Percentiles rank a stretch among this genome's conserved stretches.
These are phyloP conservation scores for Lolium multiflorum DNA, from an alignment of 176 grass and related monocot species.

Conservation along the genomic window DNA sequence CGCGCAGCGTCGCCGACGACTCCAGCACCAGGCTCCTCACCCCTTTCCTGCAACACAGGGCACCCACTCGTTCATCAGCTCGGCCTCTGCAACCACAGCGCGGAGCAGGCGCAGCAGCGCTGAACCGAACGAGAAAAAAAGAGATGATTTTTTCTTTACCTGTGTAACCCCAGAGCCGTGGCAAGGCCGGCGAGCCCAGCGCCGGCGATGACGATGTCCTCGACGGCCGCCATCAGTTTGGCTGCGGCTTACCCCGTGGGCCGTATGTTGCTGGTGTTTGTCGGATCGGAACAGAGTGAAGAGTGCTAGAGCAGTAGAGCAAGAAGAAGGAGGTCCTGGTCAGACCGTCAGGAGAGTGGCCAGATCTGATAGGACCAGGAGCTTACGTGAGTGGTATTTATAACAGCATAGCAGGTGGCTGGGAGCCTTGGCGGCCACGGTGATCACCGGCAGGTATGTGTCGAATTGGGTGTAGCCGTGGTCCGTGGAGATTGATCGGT, in stretches of 20 bases:
- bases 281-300: background rate
- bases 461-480: background rate
- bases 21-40: constrained; percentile 82
- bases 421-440: background rate
- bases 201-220: constrained; percentile 78
- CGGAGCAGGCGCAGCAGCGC: background rate
- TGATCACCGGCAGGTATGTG: background rate
- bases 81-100: no score
- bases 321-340: background rate
- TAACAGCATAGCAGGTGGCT: background rate
- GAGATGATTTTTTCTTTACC: constrained; percentile 33
- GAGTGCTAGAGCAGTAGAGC: background rate
- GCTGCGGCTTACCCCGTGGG: background rate
- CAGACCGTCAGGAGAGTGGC: background rate
- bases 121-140: background rate
- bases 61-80: background rate
- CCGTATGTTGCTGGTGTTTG: background rate
- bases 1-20: constrained; percentile 65
- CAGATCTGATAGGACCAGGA: background rate
- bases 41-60: constrained; percentile 59
- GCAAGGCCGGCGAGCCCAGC: constrained; percentile 75
- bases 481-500: background rate
- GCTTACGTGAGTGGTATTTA: background rate
- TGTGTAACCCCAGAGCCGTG: constrained; percentile 68
- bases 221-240: constrained; percentile 30